These are phyloP conservation scores for Leucosporidium scottii DNA, from an alignment of 768 basidiomycete species.

Conservation along the genomic window DNA sequence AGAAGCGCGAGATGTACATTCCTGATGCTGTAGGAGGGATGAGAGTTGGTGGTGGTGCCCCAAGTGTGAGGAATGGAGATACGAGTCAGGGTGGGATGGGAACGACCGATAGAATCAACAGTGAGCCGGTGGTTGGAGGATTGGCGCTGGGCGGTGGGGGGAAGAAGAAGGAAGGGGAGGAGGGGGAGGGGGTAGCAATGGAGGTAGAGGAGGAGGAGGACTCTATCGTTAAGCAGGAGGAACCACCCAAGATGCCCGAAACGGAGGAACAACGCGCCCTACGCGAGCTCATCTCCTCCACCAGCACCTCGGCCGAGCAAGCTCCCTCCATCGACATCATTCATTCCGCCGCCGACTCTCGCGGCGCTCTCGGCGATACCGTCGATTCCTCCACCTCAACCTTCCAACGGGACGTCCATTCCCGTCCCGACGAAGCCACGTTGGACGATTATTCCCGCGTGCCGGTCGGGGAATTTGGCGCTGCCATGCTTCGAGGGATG, in stretches of 20 bases:
- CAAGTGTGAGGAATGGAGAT: no score
- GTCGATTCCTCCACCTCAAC: slow-evolving; percentile 63
- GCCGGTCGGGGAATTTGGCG: slow-evolving; percentile 86
- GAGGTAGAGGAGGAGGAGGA: slow-evolving; percentile 25
- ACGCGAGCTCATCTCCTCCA: slow-evolving; percentile 65
- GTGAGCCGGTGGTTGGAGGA: slow-evolving; percentile 60
- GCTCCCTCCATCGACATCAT: slow-evolving; percentile 59
- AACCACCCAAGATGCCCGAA: slow-evolving; percentile 43
- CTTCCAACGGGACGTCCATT: slow-evolving; percentile 70
- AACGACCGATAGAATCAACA: slow-evolving; percentile 68
- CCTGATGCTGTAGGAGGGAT: slow-evolving; percentile 50
- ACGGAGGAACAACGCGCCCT: slow-evolving; percentile 64
- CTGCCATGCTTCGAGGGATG: slow-evolving; percentile 90
- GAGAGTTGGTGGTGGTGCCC: slow-evolving; percentile 31
- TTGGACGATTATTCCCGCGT: slow-evolving; percentile 82
- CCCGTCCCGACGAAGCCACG: slow-evolving; percentile 55
- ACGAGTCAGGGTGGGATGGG: slow-evolving; percentile 62
- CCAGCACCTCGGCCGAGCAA: slow-evolving; percentile 43
- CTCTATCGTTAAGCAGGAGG: slow-evolving; percentile 42
- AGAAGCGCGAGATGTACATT: slow-evolving; percentile 50
- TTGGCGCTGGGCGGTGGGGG: slow-evolving; percentile 50
- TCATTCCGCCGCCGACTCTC: slow-evolving; percentile 35
- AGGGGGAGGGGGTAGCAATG: slow-evolving; percentile 37
- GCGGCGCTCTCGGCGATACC: slow-evolving; percentile 44
- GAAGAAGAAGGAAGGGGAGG: slow-evolving; percentile 12